Conservation (phyloP, 768 basidiomycete species). For the Mycena vulgaris region DNA sequence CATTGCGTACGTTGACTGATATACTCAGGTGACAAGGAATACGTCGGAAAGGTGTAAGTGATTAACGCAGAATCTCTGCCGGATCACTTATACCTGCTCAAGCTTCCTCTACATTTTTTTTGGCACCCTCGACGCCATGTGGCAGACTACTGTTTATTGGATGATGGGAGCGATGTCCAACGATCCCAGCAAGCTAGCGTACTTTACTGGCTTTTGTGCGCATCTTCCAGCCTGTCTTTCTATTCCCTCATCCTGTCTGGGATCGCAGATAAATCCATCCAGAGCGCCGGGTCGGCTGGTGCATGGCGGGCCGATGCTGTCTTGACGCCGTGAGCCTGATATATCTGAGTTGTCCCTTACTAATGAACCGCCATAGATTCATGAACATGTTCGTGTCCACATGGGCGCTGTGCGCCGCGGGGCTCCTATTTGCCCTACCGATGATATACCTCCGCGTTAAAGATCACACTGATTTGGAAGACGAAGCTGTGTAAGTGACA, state of each 20-base stretch:
- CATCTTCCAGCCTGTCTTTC: slow-evolving; percentile 31
- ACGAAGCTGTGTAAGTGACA: slow-evolving; percentile 68
- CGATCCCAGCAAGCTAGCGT: slow-evolving; percentile 82
- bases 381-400: slow-evolving; percentile 72
- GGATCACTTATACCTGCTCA: neutral
- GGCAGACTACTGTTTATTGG: slow-evolving; percentile 90
- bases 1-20: too few species aligned
- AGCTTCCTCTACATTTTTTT: slow-evolving; percentile 77
- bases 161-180: slow-evolving; percentile 91
- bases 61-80: neutral
- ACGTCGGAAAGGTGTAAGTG: slow-evolving; percentile 61
- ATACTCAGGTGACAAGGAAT: slow-evolving; percentile 60
- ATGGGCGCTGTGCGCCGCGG: slow-evolving; percentile 66
- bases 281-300: slow-evolving; percentile 83
- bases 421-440: slow-evolving; percentile 66
- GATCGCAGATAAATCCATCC: slow-evolving; percentile 76
- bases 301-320: slow-evolving; percentile 81
- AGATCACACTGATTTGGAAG: slow-evolving; percentile 64
- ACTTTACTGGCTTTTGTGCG: slow-evolving; percentile 88
- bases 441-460: slow-evolving; percentile 71
- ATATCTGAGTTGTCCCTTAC: slow-evolving; percentile 12
- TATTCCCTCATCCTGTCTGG: slow-evolving; percentile 7
- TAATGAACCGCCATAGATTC: slow-evolving; percentile 56
- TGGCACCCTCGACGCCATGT: slow-evolving; percentile 85
- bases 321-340: slow-evolving; percentile 66